phyloP scores from a whole-genome alignment of 768 basidiomycete species.

The Daedalea quercina region DNA sequence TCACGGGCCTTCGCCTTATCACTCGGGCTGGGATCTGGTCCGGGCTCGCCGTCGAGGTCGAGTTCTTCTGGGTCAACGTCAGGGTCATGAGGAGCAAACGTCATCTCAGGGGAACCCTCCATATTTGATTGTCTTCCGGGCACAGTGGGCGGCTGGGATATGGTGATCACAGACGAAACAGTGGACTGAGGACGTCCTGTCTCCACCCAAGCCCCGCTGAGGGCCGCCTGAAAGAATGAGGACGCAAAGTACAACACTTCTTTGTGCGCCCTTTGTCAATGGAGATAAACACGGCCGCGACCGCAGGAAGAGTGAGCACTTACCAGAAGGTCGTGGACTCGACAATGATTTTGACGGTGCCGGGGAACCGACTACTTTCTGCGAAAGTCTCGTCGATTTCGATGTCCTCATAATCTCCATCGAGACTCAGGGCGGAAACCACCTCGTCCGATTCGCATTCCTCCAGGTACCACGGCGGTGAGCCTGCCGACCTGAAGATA shows the following conservation, averaged over 20 bases:
- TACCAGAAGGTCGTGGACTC: constrained; percentile 89
- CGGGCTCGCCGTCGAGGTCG: constrained; percentile 32
- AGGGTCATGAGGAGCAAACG: constrained; percentile 51
- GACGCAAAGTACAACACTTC: constrained; percentile 89
- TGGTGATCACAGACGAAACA: constrained; percentile 79
- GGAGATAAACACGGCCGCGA: not conserved
- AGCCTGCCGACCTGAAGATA: constrained; percentile 75
- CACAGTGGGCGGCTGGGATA: constrained; percentile 63
- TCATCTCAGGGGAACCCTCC: constrained; percentile 46
- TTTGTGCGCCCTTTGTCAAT: constrained; percentile 69
- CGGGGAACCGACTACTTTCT: constrained; percentile 60
- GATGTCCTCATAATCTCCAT: constrained; percentile 60
- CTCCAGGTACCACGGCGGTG: constrained; percentile 75
- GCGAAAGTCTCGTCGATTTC: constrained; percentile 80
- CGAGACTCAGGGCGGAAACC: constrained; percentile 61
- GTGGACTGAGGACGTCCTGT: constrained; percentile 64
- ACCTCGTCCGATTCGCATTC: constrained; percentile 65
- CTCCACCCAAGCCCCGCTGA: constrained; percentile 91
- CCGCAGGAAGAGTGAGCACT: constrained; percentile 21
- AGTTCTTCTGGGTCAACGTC: constrained; percentile 40
- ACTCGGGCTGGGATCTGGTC: constrained; percentile 6
- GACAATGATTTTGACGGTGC: constrained; percentile 87
- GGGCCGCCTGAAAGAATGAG: constrained; percentile 90
- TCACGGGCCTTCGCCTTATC: constrained; percentile 37
- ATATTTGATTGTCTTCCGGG: constrained; percentile 41